These are phyloP conservation scores for Citrullus amarus DNA, from an alignment of 306 rosid genomes.

Conservation along the genomic window DNA sequence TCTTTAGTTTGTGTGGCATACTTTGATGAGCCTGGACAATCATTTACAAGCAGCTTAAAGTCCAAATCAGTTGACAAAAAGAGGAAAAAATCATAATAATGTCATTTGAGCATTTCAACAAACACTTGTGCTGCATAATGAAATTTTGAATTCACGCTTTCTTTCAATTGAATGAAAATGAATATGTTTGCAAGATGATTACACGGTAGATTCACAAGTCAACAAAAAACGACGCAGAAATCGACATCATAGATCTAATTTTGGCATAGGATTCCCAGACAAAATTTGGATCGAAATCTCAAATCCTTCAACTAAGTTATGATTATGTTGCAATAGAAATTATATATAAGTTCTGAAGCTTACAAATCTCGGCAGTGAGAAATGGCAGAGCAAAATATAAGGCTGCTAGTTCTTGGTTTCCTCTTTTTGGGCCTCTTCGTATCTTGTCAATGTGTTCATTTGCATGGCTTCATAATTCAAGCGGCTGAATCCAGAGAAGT, in stretches of 20 bases:
- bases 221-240: conserved; percentile 1
- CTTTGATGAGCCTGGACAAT: not conserved
- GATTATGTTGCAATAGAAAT: not conserved
- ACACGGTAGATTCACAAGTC: not conserved
- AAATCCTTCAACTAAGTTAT: conserved; percentile 2
- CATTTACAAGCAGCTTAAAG: not conserved
- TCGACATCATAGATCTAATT: not conserved
- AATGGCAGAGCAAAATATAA: not conserved
- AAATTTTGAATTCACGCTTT: too few relatives aligned
- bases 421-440: not conserved
- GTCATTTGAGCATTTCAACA: not conserved
- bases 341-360: too few relatives aligned
- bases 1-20: not conserved
- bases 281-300: not conserved
- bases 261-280: conserved; percentile 11
- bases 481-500: not conserved
- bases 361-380: not conserved
- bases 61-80: not conserved
- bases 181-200: not conserved
- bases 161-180: too few relatives aligned
- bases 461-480: not conserved
- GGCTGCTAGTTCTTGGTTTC: not conserved
- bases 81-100: not conserved
- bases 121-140: not conserved
- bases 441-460: not conserved